Base-by-base conservation (phyloP, 2,329 filamentous ascomycete species). In the Coniochaeta sp. region DNA sequence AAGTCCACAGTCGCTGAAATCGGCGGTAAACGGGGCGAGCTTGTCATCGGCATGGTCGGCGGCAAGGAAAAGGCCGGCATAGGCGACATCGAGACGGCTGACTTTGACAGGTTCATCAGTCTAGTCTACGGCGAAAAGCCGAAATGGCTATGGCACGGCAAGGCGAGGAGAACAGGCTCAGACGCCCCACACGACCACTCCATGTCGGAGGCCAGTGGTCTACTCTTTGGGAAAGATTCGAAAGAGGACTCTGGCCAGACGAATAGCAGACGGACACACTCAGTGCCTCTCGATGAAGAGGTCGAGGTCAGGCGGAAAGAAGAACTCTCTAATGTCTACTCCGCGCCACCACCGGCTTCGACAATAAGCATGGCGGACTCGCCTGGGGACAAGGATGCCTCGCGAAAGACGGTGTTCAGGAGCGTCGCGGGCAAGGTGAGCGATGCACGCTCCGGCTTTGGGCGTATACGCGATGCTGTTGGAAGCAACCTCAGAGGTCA, bases 131-230 rank as follows among this genome's bases (percentile, higher is more conserved):
- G 95, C 36, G 90, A 95, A 70, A 85, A 90, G 60, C 82, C 90
- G 17, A 96, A 96, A 72, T 98, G 93, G 91, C 80, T 99, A 1
- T 99, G 95, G 95, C 83, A 90, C 62, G 95, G 93, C 17, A 98
- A 96, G 72, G 84, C 90, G 40, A 86, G 88, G 62, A 91, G 93
- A 69, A 82, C 77, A 2, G 72, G 72, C 1, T 68, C 73, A 2
- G 78, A 81, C 9, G 74, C n/a, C n/a, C n/a, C 77, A n/a, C 74
- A 76, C 55, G 79, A 81, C 4, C 77, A 75, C 55, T 74, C 78
- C 3, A 70, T 75, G 12, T 73, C 79, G 14, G 80, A 84, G 17
- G 70, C 79, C 60, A 69, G 71, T 24, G 75, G 76, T 50, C 73
- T 80, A 14, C 71, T 81, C 1, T 83, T 88, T 59, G 81, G 81